Evolutionary conservation across 2,329 filamentous ascomycete species (phyloP), one percentile per base, ranked within the genome.

Genomic region (Fusarium metavorans): DNA sequence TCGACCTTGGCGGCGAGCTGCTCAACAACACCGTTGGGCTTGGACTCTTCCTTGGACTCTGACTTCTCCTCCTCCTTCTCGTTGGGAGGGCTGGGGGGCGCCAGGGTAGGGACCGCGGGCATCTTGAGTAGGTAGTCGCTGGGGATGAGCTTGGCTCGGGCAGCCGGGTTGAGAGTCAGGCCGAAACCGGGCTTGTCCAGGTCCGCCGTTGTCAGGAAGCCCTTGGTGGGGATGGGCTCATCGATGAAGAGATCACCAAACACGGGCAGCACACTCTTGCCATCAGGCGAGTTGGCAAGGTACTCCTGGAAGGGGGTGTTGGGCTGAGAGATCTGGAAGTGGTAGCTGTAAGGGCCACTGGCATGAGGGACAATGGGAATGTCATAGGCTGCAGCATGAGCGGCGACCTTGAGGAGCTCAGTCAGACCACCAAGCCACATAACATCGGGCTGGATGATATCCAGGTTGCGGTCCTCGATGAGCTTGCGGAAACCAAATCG

Each of bases 391-490:
- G 95, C 91, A 5, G 95, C 95, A 90, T 97, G 93, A 64, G 95
- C 93, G 18, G 95, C 90, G 62, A 98, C 93, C 84, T 95, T 97
- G 75, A 98, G 91, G 67, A 98, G 88, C 84, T 98, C 95, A 1
- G 95, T 98, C 88, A 98, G 83, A 71, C 95, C 95, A 72, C 95
- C 95, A 16, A 98, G 91, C 95, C 95, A 98, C 95, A 98, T 98
- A 74, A 98, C 95, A 80, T 98, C 95, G 16, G 95, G 95, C 85
- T 98, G 95, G 79, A 98, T 91, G 77, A 98, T 97, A 82, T 98
- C 95, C 70, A 98, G 87, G 84, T 97, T 97, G 76, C 95, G 94
- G 66, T 93, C 93, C 84, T 98, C 95, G 73, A 98, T 92, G 50
- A 98, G 90, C 87, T 98, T 97, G 77, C 96, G 93, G 90, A 98